A percentile compares a stretch with the other conserved stretches of the same genome.
Evolutionary conservation across 495 filamentous ascomycete genomes (phyloP).

Genomic region (Glutinoglossum americanum): DNA sequence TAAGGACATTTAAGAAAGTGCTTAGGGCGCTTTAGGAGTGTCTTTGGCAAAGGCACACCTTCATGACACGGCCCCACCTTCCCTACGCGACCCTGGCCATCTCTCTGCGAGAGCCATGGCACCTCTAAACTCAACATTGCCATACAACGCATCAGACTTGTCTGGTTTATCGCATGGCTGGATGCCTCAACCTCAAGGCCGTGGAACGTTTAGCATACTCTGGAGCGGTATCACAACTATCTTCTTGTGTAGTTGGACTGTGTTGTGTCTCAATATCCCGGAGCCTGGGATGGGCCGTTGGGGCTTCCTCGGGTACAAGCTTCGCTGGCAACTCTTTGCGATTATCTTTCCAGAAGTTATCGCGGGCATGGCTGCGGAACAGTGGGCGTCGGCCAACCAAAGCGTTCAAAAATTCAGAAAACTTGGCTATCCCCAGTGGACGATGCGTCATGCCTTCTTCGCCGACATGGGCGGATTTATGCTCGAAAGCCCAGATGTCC

Average conservation of each 20-base stretch:
- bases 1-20: no score
- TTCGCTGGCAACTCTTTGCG: not conserved
- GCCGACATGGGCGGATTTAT: slow-evolving; percentile 18
- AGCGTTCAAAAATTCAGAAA: not conserved
- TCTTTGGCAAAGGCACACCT: no score
- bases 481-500: slow-evolving; percentile 8
- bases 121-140: no score
- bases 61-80: no score
- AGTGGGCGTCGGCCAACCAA: not conserved
- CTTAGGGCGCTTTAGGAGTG: no score
- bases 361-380: not conserved
- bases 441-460: slow-evolving; percentile 16
- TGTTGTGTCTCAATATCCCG: not conserved
- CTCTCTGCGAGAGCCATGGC: no score
- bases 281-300: not conserved
- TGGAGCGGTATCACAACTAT: not conserved
- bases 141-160: no score
- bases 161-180: no score
- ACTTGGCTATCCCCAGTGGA: slow-evolving; percentile 7
- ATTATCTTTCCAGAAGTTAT: not conserved
- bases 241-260: not conserved
- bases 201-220: not conserved
- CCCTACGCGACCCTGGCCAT: no score
- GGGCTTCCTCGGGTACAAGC: not conserved
- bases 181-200: no score